These are phyloP conservation scores for Buxus sempervirens DNA, from an alignment of 164 flowering plant genomes.

Conservation along the genomic window DNA sequence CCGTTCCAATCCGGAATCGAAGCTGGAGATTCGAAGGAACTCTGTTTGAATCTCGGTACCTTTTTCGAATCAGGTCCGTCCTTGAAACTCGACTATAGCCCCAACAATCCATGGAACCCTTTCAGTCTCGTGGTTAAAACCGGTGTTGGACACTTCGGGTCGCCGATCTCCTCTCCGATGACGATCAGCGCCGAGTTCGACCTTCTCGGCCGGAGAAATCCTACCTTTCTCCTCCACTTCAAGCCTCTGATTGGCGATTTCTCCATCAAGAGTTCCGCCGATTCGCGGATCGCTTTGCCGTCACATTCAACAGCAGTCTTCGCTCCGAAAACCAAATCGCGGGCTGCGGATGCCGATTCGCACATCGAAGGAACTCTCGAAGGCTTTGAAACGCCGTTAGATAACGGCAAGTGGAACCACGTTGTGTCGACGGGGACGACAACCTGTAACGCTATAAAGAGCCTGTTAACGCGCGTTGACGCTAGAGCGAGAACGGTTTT, in stretches of 20 bases:
- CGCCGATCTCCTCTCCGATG: constrained; percentile 6
- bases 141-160: too few relatives aligned
- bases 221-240: constrained; percentile 30
- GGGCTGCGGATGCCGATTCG: background rate
- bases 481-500: constrained; percentile 24
- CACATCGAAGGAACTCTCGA: background rate
- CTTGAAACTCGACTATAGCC: constrained; percentile 27
- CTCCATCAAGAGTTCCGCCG: constrained; percentile 13
- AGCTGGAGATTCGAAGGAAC: constrained; percentile 35
- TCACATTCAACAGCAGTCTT: constrained; percentile 2
- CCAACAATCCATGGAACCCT: too few relatives aligned
- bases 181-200: constrained; percentile 17
- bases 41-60: constrained; percentile 25
- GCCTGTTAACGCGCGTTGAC: constrained; percentile 14
- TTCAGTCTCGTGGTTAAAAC: too few relatives aligned
- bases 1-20: constrained; percentile 28
- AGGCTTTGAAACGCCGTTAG: background rate
- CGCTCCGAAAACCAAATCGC: constrained; percentile 1
- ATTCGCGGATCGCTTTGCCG: background rate
- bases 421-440: background rate
- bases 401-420: background rate
- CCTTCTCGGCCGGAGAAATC: constrained; percentile 17
- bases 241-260: constrained; percentile 36
- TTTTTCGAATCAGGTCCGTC: constrained; percentile 33
- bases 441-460: background rate